Percentiles rank a stretch among this genome's conserved stretches.
Evolutionary conservation across 2,329 filamentous ascomycete genomes (phyloP).

Genomic region (Talaromyces sp.): DNA sequence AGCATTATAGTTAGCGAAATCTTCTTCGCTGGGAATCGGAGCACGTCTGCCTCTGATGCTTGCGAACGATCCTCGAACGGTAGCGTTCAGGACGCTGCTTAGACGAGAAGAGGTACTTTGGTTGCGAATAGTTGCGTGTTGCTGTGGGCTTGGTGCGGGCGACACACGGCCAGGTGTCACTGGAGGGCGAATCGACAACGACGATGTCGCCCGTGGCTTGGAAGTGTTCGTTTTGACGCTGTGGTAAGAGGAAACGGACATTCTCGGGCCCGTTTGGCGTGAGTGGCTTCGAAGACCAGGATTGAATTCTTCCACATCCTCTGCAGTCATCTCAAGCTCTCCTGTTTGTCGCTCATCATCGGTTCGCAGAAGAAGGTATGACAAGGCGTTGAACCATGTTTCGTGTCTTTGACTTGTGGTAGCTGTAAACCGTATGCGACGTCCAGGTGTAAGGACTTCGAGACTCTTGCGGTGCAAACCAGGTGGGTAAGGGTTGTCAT

Average conservation of each 20-base stretch:
- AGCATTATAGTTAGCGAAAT: slow-evolving; percentile 30
- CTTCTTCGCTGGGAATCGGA: slow-evolving; percentile 20
- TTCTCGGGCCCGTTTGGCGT: slow-evolving; percentile 46
- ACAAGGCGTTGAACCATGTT: slow-evolving; percentile 97
- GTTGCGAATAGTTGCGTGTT: slow-evolving; percentile 27
- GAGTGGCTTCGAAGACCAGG: slow-evolving; percentile 54
- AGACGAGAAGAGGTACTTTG: slow-evolving; percentile 43
- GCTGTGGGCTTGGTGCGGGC: slow-evolving; percentile 28
- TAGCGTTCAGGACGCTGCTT: slow-evolving; percentile 42
- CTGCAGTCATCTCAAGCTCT: slow-evolving; percentile 51
- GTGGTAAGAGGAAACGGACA: slow-evolving; percentile 73
- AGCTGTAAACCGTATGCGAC: slow-evolving; percentile 89
- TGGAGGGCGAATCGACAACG: slow-evolving; percentile 31
- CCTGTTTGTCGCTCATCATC: slow-evolving; percentile 53
- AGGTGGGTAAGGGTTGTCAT: slow-evolving; percentile 92
- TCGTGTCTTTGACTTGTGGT: slow-evolving; percentile 91
- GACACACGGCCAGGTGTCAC: slow-evolving; percentile 31
- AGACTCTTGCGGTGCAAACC: slow-evolving; percentile 92
- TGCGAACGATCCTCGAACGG: slow-evolving; percentile 46
- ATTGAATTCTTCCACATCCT: slow-evolving; percentile 75
- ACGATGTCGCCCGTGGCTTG: slow-evolving; percentile 40
- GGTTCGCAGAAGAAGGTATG: slow-evolving; percentile 80
- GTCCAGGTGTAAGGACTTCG: slow-evolving; percentile 80
- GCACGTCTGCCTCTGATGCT: slow-evolving; percentile 40
- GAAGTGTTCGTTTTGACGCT: slow-evolving; percentile 66